A percentile compares a stretch with the other conserved stretches of the same genome.
These are phyloP conservation scores for Neofusicoccum ribis DNA, from an alignment of 2,329 filamentous ascomycete genomes.

Conservation along the genomic window DNA sequence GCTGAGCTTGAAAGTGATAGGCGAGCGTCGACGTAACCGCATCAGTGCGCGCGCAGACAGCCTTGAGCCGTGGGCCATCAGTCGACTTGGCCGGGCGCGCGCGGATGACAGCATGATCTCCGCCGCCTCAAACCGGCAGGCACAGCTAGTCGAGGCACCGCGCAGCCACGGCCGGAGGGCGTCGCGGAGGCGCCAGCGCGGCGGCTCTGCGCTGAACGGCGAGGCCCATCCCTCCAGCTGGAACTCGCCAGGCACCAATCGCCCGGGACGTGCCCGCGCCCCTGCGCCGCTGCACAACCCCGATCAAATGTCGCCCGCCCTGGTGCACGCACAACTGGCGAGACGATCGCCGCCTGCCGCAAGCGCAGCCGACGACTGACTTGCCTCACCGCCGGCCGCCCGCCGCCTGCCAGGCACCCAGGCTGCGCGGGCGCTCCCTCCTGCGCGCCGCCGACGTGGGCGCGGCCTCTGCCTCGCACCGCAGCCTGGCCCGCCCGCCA, in stretches of 20 bases:
- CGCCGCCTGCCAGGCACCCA: neutral
- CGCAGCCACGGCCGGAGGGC: conserved; percentile 1
- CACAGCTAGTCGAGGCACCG: neutral
- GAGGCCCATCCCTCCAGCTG: conserved; percentile 1
- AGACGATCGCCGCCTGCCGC: neutral
- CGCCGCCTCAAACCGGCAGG: neutral
- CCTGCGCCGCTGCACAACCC: conserved; percentile 5
- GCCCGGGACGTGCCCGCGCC: conserved; percentile 13
- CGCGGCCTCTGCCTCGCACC: neutral
- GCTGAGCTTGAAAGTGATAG: conserved; percentile 19
- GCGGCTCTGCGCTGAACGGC: conserved; percentile 10
- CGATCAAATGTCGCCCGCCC: neutral
- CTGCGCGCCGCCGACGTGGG: too few species aligned
- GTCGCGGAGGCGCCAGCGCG: neutral
- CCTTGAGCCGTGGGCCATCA: neutral
- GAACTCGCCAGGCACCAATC: conserved; percentile 10
- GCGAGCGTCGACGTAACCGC: conserved; percentile 18
- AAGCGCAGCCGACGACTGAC: neutral
- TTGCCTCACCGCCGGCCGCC: neutral
- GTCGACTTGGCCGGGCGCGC: neutral
- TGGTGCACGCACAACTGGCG: neutral
- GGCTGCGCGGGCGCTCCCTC: neutral
- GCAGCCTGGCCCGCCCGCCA: neutral
- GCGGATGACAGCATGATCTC: conserved; percentile 15
- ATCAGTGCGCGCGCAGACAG: conserved; percentile 9